Evolutionary conservation across 1,284 basidiomycete species (phyloP).

Genomic region (Kalmanozyma brasiliensis): DNA sequence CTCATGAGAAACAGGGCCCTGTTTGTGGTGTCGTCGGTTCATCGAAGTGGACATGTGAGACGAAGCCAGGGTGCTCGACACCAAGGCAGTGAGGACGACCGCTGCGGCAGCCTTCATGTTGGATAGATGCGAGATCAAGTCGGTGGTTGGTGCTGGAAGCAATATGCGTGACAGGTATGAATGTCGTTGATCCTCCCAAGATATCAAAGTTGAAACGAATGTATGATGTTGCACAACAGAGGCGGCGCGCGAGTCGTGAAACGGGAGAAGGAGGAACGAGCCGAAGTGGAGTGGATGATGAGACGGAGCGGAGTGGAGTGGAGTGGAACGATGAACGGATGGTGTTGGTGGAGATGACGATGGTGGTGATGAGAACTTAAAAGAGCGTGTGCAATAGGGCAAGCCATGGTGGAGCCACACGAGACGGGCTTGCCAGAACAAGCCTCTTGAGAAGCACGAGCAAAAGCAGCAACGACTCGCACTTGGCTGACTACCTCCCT

Average conservation of each 20-base stretch:
- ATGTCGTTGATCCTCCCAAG: constrained; percentile 5
- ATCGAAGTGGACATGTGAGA: constrained; percentile 16
- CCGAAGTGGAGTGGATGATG: constrained; percentile 1
- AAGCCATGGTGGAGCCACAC: background rate
- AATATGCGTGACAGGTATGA: constrained; percentile 9
- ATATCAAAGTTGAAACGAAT: constrained; percentile 21
- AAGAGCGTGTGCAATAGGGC: too few relatives aligned
- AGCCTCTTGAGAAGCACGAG: background rate
- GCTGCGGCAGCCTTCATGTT: constrained; percentile 40
- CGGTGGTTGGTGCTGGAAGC: background rate
- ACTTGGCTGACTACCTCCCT: too few relatives aligned
- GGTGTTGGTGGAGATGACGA: constrained; percentile 8
- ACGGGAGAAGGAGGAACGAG: constrained; percentile 5
- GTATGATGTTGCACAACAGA: constrained; percentile 15
- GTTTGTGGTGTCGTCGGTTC: constrained; percentile 39
- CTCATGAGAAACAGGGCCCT: constrained; percentile 21
- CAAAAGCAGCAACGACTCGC: too few relatives aligned
- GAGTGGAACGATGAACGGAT: constrained; percentile 5
- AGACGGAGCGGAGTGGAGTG: constrained; percentile 3
- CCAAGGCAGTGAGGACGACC: constrained; percentile 28
- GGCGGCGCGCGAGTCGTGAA: constrained; percentile 1
- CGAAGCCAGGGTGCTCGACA: constrained; percentile 32
- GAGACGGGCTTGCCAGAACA: constrained; percentile 1
- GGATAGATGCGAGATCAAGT: background rate
- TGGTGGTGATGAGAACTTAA: background rate